Percentiles rank a stretch among this genome's conserved stretches.
phyloP scores from a whole-genome alignment of 2,329 filamentous ascomycete genomes.

The Ophiocordyceps robertsii region DNA sequence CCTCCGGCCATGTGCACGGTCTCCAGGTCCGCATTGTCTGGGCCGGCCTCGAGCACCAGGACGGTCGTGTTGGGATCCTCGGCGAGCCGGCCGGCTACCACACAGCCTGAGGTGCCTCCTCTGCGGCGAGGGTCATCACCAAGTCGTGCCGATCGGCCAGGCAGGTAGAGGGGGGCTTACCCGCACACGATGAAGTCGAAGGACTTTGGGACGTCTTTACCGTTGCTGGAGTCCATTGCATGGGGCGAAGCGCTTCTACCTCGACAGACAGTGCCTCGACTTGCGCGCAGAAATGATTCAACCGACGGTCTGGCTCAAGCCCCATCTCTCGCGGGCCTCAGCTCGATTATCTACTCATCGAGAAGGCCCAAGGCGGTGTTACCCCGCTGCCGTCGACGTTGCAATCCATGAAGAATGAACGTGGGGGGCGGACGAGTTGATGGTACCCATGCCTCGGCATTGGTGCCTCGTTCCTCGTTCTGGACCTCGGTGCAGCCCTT shows the following conservation, averaged over 20 bases:
- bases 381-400: no score
- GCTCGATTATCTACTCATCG: no score
- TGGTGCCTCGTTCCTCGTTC: no score
- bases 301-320: no score
- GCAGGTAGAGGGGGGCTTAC: constrained; percentile 8
- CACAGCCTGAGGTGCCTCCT: constrained; percentile 23
- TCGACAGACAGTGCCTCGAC: not conserved
- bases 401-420: no score
- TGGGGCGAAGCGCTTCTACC: not conserved
- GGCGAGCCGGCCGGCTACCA: constrained; percentile 22
- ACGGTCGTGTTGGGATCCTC: constrained; percentile 16
- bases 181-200: constrained; percentile 22
- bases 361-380: no score
- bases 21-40: constrained; percentile 27
- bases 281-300: no score
- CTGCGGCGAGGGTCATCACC: constrained; percentile 1
- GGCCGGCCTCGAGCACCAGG: constrained; percentile 22
- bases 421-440: no score
- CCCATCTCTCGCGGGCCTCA: no score
- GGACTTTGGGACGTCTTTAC: not conserved
- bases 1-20: constrained; percentile 38
- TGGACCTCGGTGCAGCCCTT: no score
- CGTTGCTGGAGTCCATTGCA: not conserved
- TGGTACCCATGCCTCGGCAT: no score
- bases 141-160: not conserved